Evolutionary conservation across 305 asterid genomes (phyloP), one percentile per base, ranked within the genome.

Genomic region (Stenogyne calaminthoides): DNA sequence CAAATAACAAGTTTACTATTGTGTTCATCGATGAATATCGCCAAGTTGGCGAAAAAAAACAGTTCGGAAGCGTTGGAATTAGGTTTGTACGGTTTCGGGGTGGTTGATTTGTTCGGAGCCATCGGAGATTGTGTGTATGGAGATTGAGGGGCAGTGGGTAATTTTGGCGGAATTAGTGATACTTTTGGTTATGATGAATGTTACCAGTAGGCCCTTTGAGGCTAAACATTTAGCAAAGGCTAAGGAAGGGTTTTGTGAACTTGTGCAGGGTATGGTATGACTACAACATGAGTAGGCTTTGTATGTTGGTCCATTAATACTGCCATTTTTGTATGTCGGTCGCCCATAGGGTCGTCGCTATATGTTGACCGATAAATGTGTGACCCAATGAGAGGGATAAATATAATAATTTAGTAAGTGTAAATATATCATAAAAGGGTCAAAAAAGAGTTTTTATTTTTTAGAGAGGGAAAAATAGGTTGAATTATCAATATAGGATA

Each of bases 181-280:
- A 3, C 1, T 2, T 1, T 49, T 60, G 56, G 82, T 66, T 7
- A 61, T 44, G 75, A 77, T 12, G 9, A 81, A 11, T 16, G 78
- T 66, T 4, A 77, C 9, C 0, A 0, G 4, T 0, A 81, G 9
- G 1, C 78, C 78, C 68, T 74, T 77, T 4, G 82, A 74, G 20
- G 77, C 78, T 34, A 81, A 5, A 16, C 11, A 60, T 11, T 81
- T 81, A 1, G 82, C 76, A n/a, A 81, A 74, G 0, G 71, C 77
- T 18, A 81, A 29, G 0, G 73, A 16, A 0, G 82, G 84, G 16
- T 77, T 81, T 12, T 65, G 77, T 81, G 84, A 72, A 82, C 84
- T 60, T 77, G 82, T 6, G 56, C 73, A 0, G 84, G 80, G 57
- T 6, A 67, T 27, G 82, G 81, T 47, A 81, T n/a, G 0, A 80